Conservation (phyloP, 768 basidiomycete species). For the Amanita phalloides region DNA sequence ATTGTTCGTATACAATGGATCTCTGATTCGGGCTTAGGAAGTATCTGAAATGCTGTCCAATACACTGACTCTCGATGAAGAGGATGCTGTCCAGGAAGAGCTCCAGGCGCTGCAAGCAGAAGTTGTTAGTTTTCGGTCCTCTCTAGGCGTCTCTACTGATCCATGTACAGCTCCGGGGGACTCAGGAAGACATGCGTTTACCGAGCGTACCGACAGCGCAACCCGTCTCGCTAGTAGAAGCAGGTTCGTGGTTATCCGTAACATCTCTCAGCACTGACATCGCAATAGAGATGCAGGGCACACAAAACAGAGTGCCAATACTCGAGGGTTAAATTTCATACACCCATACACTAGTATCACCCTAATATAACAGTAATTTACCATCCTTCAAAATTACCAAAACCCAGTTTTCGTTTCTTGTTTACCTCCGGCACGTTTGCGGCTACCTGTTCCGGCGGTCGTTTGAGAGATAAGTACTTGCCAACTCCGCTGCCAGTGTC, state of each 20-base stretch:
- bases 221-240: slow-evolving; percentile 21
- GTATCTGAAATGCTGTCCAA: slow-evolving; percentile 80
- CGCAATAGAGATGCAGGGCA: not conserved
- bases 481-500: slow-evolving; percentile 51
- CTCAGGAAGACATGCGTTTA: slow-evolving; percentile 24
- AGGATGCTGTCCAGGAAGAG: slow-evolving; percentile 87
- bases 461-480: slow-evolving; percentile 61
- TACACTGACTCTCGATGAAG: slow-evolving; percentile 78
- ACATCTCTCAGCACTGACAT: not conserved
- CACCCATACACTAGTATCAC: not conserved
- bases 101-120: slow-evolving; percentile 57
- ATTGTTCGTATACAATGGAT: not conserved
- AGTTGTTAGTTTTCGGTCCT: slow-evolving; percentile 31
- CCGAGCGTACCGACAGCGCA: slow-evolving; percentile 43
- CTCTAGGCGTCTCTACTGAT: slow-evolving; percentile 5
- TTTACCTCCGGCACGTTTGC: slow-evolving; percentile 34
- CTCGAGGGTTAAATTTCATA: slow-evolving; percentile 1
- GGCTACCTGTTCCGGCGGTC: slow-evolving; percentile 21
- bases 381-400: slow-evolving; percentile 88
- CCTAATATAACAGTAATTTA: slow-evolving; percentile 19
- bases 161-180: slow-evolving; percentile 19
- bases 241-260: slow-evolving; percentile 18
- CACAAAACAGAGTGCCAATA: slow-evolving; percentile 1
- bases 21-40: slow-evolving; percentile 48
- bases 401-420: slow-evolving; percentile 79